These are phyloP conservation scores for Voacanga thouarsii DNA, from an alignment of 257 asterid genomes.

Conservation along the genomic window DNA sequence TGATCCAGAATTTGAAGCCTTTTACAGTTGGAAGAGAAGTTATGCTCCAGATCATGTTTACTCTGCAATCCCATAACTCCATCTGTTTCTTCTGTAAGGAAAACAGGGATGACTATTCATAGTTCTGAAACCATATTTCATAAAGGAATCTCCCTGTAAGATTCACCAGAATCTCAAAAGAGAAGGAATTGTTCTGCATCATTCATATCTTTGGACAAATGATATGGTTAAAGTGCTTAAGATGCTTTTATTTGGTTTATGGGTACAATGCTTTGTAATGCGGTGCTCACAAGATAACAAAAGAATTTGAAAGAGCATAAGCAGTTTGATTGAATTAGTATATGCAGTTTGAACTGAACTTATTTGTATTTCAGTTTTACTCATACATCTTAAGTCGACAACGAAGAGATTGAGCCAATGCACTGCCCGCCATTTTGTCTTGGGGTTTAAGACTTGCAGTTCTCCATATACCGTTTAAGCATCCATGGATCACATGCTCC, in stretches of 20 bases:
- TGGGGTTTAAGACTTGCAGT: background rate
- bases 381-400: background rate
- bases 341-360: constrained; percentile 6
- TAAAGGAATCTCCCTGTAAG: constrained; percentile 20
- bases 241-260: constrained; percentile 4
- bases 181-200: constrained; percentile 1
- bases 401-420: constrained; percentile 5
- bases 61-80: constrained; percentile 7
- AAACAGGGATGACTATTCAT: background rate
- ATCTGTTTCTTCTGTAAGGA: constrained; percentile 25
- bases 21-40: constrained; percentile 14
- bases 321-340: background rate
- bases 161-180: constrained; percentile 1
- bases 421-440: background rate
- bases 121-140: constrained; percentile 6
- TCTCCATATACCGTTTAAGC: background rate
- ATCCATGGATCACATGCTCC: background rate
- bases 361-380: background rate
- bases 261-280: constrained; percentile 7
- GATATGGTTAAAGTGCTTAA: background rate
- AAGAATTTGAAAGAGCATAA: background rate
- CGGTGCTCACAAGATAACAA: background rate
- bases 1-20: constrained; percentile 13
- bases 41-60: constrained; percentile 12
- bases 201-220: constrained; percentile 2